Evolutionary conservation across 129 eudicot genomes (phyloP), one percentile per base, ranked within the genome.

Genomic region (Pittosporum tobira): DNA sequence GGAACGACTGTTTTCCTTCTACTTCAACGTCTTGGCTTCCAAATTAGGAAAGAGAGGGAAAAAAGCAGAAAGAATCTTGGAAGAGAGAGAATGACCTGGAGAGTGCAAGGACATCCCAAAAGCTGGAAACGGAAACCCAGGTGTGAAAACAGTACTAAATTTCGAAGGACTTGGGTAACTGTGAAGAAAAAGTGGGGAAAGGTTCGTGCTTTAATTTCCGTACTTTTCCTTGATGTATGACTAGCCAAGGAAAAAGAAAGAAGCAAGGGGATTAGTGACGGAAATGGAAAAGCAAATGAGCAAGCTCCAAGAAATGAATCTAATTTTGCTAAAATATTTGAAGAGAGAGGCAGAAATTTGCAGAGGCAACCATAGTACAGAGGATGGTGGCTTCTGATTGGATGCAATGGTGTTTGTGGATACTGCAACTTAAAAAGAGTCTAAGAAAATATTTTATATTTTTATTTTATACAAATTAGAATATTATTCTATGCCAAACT

Each of bases 351-450:
- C 68, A 71, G 64, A 68, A 73, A 75, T 71, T 68, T 51, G 52
- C 66, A 48, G 62, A 63, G 71, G n/a, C n/a, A n/a, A n/a, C n/a
- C n/a, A n/a, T n/a, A n/a, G n/a, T n/a, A n/a, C n/a, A n/a, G n/a
- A n/a, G n/a, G n/a, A n/a, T 85, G 95, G 80, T 77, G 79, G 65
- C 55, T 47, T 73, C 47, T 82, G 87, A 90, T 89, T 89, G 97
- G 97, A 69, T 57, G 94, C 53, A 47, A 74, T 79, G 82, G 96
- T 69, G 88, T 64, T 81, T 77, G 84, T 74, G 91, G 85, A 84
- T 82, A 71, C 82, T 80, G 69, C 88, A 79, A 77, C 71, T 74
- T 58, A 56, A 76, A 82, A 82, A 70, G 66, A n/a, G n/a, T n/a
- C n/a, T n/a, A n/a, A n/a, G n/a, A n/a, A n/a, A n/a, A n/a, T n/a